These are phyloP conservation scores for Claviceps capensis DNA, from an alignment of 2,329 filamentous ascomycete species.

Conservation along the genomic window DNA sequence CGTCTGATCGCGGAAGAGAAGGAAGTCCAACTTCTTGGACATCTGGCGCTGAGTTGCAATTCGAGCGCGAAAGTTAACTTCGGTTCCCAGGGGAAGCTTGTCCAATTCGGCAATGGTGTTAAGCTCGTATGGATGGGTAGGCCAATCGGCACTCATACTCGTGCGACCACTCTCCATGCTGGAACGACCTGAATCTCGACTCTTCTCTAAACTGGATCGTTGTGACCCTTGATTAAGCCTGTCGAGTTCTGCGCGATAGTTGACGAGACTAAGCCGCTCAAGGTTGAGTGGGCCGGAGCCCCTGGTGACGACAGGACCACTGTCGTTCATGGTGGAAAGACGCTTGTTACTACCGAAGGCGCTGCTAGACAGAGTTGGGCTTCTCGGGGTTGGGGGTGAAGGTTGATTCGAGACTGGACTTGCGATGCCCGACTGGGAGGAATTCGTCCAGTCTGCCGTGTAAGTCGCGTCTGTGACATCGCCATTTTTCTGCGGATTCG, in stretches of 20 bases:
- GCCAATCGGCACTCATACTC: conserved; percentile 23
- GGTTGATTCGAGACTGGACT: conserved; percentile 5
- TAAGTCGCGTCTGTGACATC: conserved; percentile 8
- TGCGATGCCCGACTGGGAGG: conserved; percentile 3
- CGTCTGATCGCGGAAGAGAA: conserved; percentile 75
- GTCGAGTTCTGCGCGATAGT: conserved; percentile 9
- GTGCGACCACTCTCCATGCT: conserved; percentile 23
- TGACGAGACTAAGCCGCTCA: conserved; percentile 14
- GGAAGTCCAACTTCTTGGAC: conserved; percentile 70
- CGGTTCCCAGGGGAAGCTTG: conserved; percentile 22
- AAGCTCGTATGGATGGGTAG: conserved; percentile 25
- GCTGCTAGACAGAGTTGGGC: conserved; percentile 1
- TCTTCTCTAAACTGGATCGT: conserved; percentile 14
- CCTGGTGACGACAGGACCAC: conserved; percentile 17
- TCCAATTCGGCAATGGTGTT: conserved; percentile 25
- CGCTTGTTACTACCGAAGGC: conserved; percentile 11
- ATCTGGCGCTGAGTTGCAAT: conserved; percentile 58
- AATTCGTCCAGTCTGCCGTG: conserved; percentile 4
- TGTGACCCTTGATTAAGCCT: conserved; percentile 7
- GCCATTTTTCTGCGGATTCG: conserved; percentile 7
- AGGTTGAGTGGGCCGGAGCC: conserved; percentile 17
- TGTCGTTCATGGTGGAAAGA: conserved; percentile 18
- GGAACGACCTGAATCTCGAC: conserved; percentile 12
- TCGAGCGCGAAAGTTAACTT: conserved; percentile 28
- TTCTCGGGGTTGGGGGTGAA: conserved; percentile 6